phyloP scores from a whole-genome alignment of 2,329 filamentous ascomycete species.

The Madurella mycetomatis region DNA sequence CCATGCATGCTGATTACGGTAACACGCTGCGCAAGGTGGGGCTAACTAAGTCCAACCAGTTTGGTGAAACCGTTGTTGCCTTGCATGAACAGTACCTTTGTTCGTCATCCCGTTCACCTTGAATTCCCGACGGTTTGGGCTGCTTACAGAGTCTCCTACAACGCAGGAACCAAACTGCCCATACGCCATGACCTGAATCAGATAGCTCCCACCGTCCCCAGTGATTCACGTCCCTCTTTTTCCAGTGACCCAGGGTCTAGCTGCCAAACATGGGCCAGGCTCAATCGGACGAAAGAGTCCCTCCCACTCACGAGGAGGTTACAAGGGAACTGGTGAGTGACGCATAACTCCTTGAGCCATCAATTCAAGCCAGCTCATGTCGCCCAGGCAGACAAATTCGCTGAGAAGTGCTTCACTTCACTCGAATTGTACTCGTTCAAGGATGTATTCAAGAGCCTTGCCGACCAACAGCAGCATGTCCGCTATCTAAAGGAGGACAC shows the following conservation, averaged over 20 bases:
- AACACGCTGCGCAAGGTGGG: too few species aligned
- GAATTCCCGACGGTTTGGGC: too few species aligned
- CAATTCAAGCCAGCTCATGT: not conserved
- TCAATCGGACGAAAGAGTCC: constrained; percentile 43
- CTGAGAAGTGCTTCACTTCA: constrained; percentile 64
- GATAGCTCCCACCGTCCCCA: not conserved
- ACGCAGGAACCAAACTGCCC: too few species aligned
- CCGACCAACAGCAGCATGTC: constrained; percentile 58
- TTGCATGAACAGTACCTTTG: too few species aligned
- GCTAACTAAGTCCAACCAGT: too few species aligned
- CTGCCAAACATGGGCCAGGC: constrained; percentile 46
- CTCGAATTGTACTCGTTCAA: constrained; percentile 70
- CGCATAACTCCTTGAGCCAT: not conserved
- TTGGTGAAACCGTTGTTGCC: too few species aligned
- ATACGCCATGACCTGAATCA: too few species aligned
- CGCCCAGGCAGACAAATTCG: constrained; percentile 57
- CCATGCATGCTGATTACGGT: too few species aligned
- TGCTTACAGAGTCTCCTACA: too few species aligned
- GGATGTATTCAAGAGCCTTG: constrained; percentile 66
- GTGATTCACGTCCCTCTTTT: not conserved
- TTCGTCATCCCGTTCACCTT: too few species aligned
- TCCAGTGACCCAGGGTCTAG: not conserved
- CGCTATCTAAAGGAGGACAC: constrained; percentile 67
- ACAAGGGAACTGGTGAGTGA: constrained; percentile 46
- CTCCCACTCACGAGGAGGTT: constrained; percentile 49